Conservation (phyloP, 805 yeast species). For the Kuraishia ogatae region DNA sequence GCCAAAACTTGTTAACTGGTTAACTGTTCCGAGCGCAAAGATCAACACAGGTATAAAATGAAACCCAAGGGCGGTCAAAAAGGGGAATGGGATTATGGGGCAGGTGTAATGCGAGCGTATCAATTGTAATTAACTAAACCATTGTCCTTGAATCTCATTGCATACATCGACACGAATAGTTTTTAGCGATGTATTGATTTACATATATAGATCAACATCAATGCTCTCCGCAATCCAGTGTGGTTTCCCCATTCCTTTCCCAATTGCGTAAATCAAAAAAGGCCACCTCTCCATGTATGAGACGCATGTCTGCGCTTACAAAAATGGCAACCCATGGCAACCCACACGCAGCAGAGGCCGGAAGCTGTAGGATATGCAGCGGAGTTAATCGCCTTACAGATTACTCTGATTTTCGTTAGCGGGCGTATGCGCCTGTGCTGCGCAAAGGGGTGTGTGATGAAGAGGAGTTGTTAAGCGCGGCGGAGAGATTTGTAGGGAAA, state of each 20-base stretch:
- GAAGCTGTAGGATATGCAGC: background rate
- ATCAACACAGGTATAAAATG: no score
- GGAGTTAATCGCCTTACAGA: background rate
- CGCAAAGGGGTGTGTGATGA: background rate
- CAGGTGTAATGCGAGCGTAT: background rate
- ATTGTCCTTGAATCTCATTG: no score
- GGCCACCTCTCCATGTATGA: background rate
- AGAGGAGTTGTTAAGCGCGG: no score
- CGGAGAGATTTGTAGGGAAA: no score
- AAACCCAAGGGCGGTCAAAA: no score
- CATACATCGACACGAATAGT: background rate
- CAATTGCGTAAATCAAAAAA: background rate
- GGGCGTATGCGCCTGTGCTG: background rate
- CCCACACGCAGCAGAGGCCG: background rate
- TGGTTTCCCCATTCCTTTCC: background rate
- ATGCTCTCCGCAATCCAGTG: background rate
- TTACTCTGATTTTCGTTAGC: no score
- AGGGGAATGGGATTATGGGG: background rate
- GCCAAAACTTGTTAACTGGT: no score
- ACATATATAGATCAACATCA: no score
- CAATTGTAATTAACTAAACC: no score
- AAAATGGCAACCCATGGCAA: background rate
- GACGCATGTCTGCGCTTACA: background rate
- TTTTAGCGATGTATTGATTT: background rate
- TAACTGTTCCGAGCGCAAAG: no score